Conservation (phyloP, 2,329 filamentous ascomycete species). For the Fusarium musae region DNA sequence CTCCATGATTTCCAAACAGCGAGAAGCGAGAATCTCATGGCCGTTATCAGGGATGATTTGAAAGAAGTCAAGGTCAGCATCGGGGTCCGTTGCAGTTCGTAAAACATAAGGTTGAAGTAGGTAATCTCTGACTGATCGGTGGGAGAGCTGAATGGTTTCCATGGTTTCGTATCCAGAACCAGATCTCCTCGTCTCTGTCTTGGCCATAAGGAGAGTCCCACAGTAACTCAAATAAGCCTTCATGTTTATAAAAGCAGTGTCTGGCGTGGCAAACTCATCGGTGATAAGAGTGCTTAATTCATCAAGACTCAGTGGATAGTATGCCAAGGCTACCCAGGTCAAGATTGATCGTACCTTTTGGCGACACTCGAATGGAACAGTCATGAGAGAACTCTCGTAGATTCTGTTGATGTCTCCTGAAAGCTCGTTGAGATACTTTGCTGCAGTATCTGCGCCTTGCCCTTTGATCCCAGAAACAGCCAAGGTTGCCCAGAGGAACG, state of each 20-base stretch:
- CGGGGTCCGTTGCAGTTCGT: neutral
- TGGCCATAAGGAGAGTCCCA: neutral
- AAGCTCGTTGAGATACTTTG: neutral
- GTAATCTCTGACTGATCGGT: neutral
- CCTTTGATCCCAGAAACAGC: neutral
- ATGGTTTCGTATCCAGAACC: neutral
- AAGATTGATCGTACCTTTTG: neutral
- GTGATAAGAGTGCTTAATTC: neutral
- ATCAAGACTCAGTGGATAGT: neutral
- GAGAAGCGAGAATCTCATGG: neutral
- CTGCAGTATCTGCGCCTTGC: neutral
- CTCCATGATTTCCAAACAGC: conserved; percentile 6
- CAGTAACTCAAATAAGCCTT: neutral
- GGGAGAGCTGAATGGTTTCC: conserved; percentile 2
- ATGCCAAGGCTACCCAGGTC: neutral
- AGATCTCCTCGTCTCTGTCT: neutral
- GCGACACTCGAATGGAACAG: neutral
- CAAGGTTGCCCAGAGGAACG: conserved; percentile 1
- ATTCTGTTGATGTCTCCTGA: neutral
- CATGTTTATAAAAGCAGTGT: neutral
- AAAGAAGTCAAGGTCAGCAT: neutral
- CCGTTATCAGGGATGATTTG: neutral
- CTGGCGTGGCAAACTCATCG: neutral
- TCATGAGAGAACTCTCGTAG: neutral
- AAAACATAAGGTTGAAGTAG: neutral